Evolutionary conservation across 1,284 basidiomycete species (phyloP), one percentile per base, ranked within the genome.

Genomic region (Mycosarcoma maydis): DNA sequence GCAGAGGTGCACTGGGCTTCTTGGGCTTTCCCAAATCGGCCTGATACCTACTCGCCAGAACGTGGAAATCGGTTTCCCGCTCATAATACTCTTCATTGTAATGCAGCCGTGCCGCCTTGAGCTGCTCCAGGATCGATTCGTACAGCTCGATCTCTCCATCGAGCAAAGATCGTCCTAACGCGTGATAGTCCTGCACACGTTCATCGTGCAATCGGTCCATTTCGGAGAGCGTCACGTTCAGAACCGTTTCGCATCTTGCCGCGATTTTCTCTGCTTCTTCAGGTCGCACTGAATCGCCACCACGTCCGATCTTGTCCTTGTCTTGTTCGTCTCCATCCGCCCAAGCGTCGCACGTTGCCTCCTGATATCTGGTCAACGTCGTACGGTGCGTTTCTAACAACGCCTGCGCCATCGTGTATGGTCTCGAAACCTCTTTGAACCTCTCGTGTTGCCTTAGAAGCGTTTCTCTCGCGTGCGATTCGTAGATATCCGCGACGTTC

Each of bases 201-300:
- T 82, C 72, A 4, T 45, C 37, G 42, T 77, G 73, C 3, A 75
- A 27, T 0, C 72, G 88, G 54, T 91, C 89, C 85, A 93, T 88
- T 83, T 93, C 92, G 4, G 91, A 90, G 87, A 92, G 89, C 0
- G 92, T 92, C 4, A 88, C 88, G 80, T 93, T 93, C 22, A 94
- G 83, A 7, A 92, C 90, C 0, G 92, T 93, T 82, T 94, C 92
- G 79, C 90, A 92, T 17, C 91, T 86, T 3, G 87, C 85, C 2
- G 88, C 87, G 59, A 89, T 82, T 16, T 89, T 88, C 10, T 74
- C 70, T 2, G 60, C 56, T 33, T 62, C 56, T 29, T 57, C 45
- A 6, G 37, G 33, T 13, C 52, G 7, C 13, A 45, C 20, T 20
- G 19, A 13, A 16, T 20, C 13, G 29, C 14, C 9, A 14, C 24